Evolutionary conservation across 345 rosid genomes (phyloP).

Genomic region (Schrenkiella parvula): DNA sequence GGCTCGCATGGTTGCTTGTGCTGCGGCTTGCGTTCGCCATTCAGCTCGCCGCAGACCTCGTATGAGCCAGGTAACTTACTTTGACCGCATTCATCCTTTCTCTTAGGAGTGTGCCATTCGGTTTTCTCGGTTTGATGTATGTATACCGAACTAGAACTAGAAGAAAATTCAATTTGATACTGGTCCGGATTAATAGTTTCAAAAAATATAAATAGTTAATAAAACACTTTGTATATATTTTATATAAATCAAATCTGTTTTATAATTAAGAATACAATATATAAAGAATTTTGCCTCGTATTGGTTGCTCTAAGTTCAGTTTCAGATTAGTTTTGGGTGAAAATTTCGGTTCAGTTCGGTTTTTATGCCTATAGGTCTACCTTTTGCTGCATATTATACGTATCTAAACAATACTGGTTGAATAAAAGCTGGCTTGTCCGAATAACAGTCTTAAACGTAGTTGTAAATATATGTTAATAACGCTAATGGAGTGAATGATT

Average conservation of each 20-base stretch:
- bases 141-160: not conserved
- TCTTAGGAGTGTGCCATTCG: not conserved
- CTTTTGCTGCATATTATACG: not conserved
- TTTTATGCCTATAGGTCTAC: not conserved
- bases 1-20: too few relatives aligned
- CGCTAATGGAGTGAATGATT: not conserved
- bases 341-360: not conserved
- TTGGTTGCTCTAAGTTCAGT: too few relatives aligned
- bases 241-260: too few relatives aligned
- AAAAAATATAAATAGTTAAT: too few relatives aligned
- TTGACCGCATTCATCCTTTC: not conserved
- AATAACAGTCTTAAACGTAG: not conserved
- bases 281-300: too few relatives aligned
- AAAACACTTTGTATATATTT: too few relatives aligned
- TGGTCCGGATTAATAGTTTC: not conserved
- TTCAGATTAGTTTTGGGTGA: too few relatives aligned
- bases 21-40: too few relatives aligned
- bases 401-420: not conserved
- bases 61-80: too few relatives aligned
- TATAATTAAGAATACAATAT: too few relatives aligned
- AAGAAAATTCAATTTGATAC: not conserved
- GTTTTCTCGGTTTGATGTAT: not conserved
- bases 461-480: not conserved
- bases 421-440: not conserved
- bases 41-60: too few relatives aligned